A percentile compares a stretch with the other conserved stretches of the same genome.
Evolutionary conservation across 2,329 filamentous ascomycete species (phyloP).

Genomic region (Alternaria infectoria): DNA sequence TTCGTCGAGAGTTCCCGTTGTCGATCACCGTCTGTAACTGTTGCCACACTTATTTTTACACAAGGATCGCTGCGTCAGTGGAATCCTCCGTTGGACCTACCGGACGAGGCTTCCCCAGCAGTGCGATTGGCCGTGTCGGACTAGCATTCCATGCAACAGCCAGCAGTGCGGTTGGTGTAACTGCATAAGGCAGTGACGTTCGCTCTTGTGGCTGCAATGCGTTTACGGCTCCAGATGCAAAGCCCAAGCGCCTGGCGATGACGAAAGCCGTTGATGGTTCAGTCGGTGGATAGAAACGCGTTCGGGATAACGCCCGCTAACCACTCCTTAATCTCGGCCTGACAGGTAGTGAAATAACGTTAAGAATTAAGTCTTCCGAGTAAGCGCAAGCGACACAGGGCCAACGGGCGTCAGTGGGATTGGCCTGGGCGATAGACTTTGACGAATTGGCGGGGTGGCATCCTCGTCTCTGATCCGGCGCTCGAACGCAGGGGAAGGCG

Average conservation of each 20-base stretch:
- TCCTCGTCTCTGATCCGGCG: constrained; percentile 31
- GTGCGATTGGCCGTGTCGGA: constrained; percentile 17
- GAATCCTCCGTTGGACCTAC: constrained; percentile 18
- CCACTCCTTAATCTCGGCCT: constrained; percentile 49
- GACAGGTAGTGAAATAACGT: constrained; percentile 25
- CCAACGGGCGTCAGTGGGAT: constrained; percentile 43
- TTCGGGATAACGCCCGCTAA: constrained; percentile 38
- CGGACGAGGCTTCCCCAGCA: constrained; percentile 18
- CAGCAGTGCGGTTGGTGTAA: constrained; percentile 12
- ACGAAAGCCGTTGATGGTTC: constrained; percentile 24
- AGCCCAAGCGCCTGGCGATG: constrained; percentile 23
- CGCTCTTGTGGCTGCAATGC: neutral
- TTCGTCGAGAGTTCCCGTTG: constrained; percentile 23
- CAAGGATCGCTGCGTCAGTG: constrained; percentile 17
- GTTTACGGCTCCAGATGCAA: constrained; percentile 18
- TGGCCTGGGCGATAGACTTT: constrained; percentile 28
- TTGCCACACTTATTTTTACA: constrained; percentile 46
- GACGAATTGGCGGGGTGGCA: constrained; percentile 32
- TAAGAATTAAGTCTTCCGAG: constrained; percentile 26
- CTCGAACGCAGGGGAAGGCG: constrained; percentile 37
- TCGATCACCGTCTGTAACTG: constrained; percentile 19
- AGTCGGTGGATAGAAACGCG: constrained; percentile 17
- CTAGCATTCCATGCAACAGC: constrained; percentile 13
- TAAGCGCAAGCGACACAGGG: constrained; percentile 42
- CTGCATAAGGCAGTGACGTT: constrained; percentile 4